Evolutionary conservation across 306 rosid species (phyloP).

Genomic region (Vigna angularis): DNA sequence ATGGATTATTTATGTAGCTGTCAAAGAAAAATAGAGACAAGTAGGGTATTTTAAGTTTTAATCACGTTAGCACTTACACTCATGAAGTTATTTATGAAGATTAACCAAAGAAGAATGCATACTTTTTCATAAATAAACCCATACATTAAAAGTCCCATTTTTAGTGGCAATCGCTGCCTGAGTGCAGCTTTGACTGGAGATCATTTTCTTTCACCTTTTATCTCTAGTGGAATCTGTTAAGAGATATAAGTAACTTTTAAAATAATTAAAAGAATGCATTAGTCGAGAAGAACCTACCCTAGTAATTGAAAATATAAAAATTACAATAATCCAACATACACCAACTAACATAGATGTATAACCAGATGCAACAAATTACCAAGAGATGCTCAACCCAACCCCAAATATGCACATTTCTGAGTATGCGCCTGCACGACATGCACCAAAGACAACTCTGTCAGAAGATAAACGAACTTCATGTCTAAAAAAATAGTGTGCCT

Average conservation of each 20-base stretch:
- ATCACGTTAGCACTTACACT: neutral
- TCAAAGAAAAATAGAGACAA: neutral
- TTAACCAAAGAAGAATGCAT: neutral
- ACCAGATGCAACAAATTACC: slow-evolving; percentile 35
- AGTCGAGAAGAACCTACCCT: slow-evolving; percentile 21
- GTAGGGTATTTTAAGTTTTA: neutral
- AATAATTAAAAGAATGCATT: neutral
- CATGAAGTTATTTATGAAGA: neutral
- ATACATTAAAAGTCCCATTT: neutral
- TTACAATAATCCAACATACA: slow-evolving; percentile 41
- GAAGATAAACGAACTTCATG: slow-evolving; percentile 41
- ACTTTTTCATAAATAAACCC: no score
- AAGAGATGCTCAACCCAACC: slow-evolving; percentile 37
- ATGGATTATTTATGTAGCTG: neutral
- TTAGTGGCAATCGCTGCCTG: slow-evolving; percentile 24
- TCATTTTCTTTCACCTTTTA: slow-evolving; percentile 7
- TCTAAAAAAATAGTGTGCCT: slow-evolving; percentile 19
- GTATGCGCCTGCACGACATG: slow-evolving; percentile 39
- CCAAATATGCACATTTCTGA: slow-evolving; percentile 44
- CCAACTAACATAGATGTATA: slow-evolving; percentile 26
- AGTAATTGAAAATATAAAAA: slow-evolving; percentile 37
- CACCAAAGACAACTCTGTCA: slow-evolving; percentile 34
- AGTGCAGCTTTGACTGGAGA: slow-evolving; percentile 14
- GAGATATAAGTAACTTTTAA: slow-evolving; percentile 1
- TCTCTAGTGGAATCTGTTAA: neutral